Evolutionary conservation across 352 stramenopile species (phyloP), one percentile per base, ranked within the genome.

Genomic region (Phytopythium oedochilum): DNA sequence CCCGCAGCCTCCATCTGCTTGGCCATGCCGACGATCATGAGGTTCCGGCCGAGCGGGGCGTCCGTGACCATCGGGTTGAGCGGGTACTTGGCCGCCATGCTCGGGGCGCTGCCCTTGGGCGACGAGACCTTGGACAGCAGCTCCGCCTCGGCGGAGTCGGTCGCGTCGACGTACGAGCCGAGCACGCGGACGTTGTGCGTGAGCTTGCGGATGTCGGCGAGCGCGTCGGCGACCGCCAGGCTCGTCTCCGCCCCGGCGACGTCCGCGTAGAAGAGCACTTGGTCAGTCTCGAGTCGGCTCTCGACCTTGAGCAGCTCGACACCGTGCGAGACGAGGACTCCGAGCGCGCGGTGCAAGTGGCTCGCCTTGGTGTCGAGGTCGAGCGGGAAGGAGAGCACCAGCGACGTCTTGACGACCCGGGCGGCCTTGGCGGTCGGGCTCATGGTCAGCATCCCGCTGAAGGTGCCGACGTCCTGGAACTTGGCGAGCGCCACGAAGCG

Each of bases 1-100:
- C 96, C 96, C 25, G 97, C 78, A 9, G 89, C 91, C 66, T 98
- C 86, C 72, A 98, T 93, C 62, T 98, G 81, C 70, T 98, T 98
- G 15, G 97, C 97, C 32, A 97, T 71, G 5, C 69, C 78, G 51
- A 98, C 96, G 53, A 99, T 92, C 59, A 97, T 79, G n/a, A 98
- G 76, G 5, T 90, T 98, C 70, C 96, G 96, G 50, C 84, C 89
- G 17, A 86, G 61, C 48, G 86, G 85, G 39, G 97, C 79, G 52
- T 78, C 84, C 20, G 81, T 73, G 25, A 97, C 67, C 20, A 98
- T 72, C 17, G 90, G 78, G 45, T 84, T 89, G 31, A 91, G 47
- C 25, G 79, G 72, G 61, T 83, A 86, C 55, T 76, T 81, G 28
- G 80, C 54, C 2, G 68, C 64, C 78, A 88, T 82, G n/a, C n/a